Conservation (phyloP, 805 yeast genomes). For the Yarrowia deformans region DNA sequence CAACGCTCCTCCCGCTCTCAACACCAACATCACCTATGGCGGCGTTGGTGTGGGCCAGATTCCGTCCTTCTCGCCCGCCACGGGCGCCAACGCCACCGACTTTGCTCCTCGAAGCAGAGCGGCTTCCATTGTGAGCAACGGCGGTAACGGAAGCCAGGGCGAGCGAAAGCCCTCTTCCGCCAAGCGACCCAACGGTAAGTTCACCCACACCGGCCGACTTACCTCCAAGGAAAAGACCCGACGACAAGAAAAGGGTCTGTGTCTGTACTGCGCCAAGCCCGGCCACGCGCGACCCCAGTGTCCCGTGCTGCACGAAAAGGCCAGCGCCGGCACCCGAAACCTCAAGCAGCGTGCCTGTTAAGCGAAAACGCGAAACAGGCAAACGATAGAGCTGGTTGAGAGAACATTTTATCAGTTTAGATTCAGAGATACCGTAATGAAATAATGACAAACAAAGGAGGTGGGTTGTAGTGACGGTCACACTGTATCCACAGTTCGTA, state of each 20-base stretch:
- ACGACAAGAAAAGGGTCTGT: conserved; percentile 34
- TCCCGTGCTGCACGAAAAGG: conserved; percentile 38
- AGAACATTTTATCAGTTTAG: conserved; percentile 6
- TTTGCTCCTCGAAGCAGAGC: conserved; percentile 28
- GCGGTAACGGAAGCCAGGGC: neutral
- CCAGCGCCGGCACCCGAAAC: conserved; percentile 28
- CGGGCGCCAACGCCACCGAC: conserved; percentile 3
- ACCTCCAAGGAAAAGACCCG: conserved; percentile 38
- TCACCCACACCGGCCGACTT: conserved; percentile 32
- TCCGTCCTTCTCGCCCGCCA: conserved; percentile 27
- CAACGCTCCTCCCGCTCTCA: neutral
- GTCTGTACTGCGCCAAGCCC: conserved; percentile 39
- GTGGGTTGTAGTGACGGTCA: too few species aligned
- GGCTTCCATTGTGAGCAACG: conserved; percentile 5
- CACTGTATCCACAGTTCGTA: too few species aligned
- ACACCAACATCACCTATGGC: conserved; percentile 15
- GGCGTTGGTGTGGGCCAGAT: conserved; percentile 34
- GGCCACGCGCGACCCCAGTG: conserved; percentile 39
- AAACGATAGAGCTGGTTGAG: conserved; percentile 19
- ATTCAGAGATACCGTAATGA: conserved; percentile 38
- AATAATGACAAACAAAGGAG: neutral
- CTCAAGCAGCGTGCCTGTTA: conserved; percentile 36
- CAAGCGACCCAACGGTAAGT: conserved; percentile 38
- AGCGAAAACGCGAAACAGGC: conserved; percentile 5
- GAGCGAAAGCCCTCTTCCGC: conserved; percentile 35